Percentiles rank a stretch among this genome's conserved stretches.
phyloP scores from a whole-genome alignment of 2,329 filamentous ascomycete species.

The Cytospora leucostoma region DNA sequence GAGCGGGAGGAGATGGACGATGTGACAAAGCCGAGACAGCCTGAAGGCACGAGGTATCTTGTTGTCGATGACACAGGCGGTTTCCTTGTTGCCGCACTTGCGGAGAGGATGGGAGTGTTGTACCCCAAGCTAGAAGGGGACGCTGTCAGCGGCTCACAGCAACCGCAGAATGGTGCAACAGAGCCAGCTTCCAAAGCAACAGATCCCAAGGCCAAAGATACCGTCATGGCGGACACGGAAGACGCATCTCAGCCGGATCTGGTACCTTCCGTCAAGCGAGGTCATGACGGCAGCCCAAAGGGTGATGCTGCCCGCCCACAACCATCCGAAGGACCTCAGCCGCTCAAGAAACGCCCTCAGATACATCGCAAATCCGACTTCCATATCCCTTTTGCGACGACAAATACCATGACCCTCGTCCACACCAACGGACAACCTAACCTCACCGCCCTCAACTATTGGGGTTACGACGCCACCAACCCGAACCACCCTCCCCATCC shows the following conservation, averaged over 20 bases:
- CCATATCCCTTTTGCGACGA: constrained; percentile 65
- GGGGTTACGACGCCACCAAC: constrained; percentile 74
- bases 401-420: constrained; percentile 78
- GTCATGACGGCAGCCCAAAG: constrained; percentile 21
- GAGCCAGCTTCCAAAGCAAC: not conserved
- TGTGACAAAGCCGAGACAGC: constrained; percentile 30
- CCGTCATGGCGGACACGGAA: constrained; percentile 29
- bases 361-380: constrained; percentile 45
- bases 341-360: constrained; percentile 30
- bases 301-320: constrained; percentile 16
- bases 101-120: constrained; percentile 85
- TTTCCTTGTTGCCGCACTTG: constrained; percentile 77
- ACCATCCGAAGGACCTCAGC: constrained; percentile 3
- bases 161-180: not conserved
- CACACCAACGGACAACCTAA: constrained; percentile 87
- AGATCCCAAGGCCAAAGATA: constrained; percentile 25
- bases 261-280: constrained; percentile 14
- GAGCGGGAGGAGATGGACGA: constrained; percentile 33
- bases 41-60: constrained; percentile 63
- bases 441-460: constrained; percentile 84
- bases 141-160: constrained; percentile 19
- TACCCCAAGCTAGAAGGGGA: constrained; percentile 46
- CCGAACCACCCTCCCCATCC: constrained; percentile 71
- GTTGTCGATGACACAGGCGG: constrained; percentile 87
- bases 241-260: constrained; percentile 9